Base-by-base conservation (phyloP, 148 eudicot species). In the Polygonum aviculare region DNA sequence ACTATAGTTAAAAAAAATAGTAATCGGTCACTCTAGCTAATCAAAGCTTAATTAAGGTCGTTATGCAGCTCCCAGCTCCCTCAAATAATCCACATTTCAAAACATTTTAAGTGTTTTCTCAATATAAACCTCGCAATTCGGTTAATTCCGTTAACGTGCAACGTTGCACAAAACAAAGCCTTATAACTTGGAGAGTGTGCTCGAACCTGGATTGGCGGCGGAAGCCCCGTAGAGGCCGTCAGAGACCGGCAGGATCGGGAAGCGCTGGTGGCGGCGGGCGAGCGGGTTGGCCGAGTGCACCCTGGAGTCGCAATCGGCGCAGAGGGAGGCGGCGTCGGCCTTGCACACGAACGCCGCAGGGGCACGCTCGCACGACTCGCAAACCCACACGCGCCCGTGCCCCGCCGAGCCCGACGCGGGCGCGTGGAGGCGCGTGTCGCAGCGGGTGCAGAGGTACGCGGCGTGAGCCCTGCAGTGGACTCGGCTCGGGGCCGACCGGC, bases 211-310 rank as follows among this genome's bases (percentile, higher is more conserved):
- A 78, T 77, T 9, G 77, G 90, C 90, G 75, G 76, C 44, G 10
- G 72, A 36, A 16, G 45, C 2, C 11, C 72, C 72, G 44, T 35
- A 67, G 19, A 67, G 44, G 72, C 72, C 16, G 19, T 21, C 72
- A 45, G 72, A 67, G 19, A 36, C 9, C 6, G 67, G 67, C 5
- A 60, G 67, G 50, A 92, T 83, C 0, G 97, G 94, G 77, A 95
- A 94, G 11, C 99, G 87, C 72, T 87, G 91, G 86, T 95, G 99
- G 71, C 97, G 90, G 63, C 89, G 84, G 0, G 99, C 92, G 1
- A 95, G 80, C 0, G 96, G 96, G 50, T 95, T 95, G n/a, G 97
- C 99, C 0, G 97, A 87, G 84, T 95, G 99, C 79, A 95, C 86
- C 12, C 88, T 91, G 2, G 93, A 81, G 50, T 95, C 99, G 69